Conservation (phyloP, 768 basidiomycete species). For the Hortiboletus campestris region DNA sequence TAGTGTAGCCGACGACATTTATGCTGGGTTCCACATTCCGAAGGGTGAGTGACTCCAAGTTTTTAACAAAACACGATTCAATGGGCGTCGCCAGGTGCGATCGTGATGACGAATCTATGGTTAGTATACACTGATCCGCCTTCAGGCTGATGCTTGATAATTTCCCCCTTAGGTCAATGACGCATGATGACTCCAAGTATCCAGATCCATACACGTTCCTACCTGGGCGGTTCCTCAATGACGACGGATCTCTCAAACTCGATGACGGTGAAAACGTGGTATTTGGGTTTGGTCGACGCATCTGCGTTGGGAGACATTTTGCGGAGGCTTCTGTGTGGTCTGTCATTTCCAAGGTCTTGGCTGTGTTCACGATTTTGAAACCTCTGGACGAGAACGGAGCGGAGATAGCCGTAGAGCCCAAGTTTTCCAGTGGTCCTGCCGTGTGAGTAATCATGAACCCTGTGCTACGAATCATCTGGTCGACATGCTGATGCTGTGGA, state of each 20-base stretch:
- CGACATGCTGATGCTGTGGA: not conserved
- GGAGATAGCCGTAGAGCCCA: slow-evolving; percentile 8
- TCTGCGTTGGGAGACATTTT: slow-evolving; percentile 19
- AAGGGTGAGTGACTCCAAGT: not conserved
- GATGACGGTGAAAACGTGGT: slow-evolving; percentile 2
- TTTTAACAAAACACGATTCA: not conserved
- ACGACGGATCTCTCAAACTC: not conserved
- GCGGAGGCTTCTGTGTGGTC: slow-evolving; percentile 13
- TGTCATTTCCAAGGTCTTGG: not conserved
- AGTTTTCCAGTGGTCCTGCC: not conserved
- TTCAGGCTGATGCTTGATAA: no score
- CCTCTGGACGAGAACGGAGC: slow-evolving; percentile 1
- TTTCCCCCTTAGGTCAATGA: not conserved
- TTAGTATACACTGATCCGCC: not conserved
- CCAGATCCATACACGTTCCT: not conserved
- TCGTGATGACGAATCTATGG: slow-evolving; percentile 5
- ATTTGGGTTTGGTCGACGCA: slow-evolving; percentile 27
- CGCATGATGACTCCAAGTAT: slow-evolving; percentile 7
- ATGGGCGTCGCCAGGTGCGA: not conserved
- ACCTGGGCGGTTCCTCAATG: slow-evolving; percentile 5
- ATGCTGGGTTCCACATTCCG: slow-evolving; percentile 8
- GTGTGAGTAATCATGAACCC: not conserved
- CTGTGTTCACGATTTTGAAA: slow-evolving; percentile 1
- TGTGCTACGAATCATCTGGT: no score
- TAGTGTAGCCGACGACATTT: slow-evolving; percentile 4